Percentiles rank a stretch among this genome's conserved stretches.
Evolutionary conservation across 1,284 basidiomycete genomes (phyloP).

Genomic region (Microbotryomycetes sp.): DNA sequence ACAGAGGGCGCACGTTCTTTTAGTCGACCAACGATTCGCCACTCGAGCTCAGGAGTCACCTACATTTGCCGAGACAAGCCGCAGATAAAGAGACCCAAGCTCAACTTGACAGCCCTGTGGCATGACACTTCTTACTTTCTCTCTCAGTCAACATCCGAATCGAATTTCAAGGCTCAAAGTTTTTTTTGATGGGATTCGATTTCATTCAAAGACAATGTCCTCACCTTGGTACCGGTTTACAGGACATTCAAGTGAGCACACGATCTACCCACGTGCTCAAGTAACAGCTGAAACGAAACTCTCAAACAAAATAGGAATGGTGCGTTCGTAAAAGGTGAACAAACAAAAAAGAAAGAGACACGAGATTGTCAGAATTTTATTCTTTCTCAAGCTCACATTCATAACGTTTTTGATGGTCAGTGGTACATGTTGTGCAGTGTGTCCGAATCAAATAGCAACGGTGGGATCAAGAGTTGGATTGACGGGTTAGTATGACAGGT

Average conservation of each 20-base stretch:
- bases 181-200: not conserved
- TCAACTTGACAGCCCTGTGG: not conserved
- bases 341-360: no score
- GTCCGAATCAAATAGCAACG: slow-evolving; percentile 2
- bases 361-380: not conserved
- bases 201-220: not conserved
- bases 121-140: not conserved
- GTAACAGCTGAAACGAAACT: not conserved
- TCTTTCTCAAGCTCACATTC: not conserved
- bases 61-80: not conserved
- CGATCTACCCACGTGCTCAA: not conserved
- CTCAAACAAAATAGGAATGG: not conserved
- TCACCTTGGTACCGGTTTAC: not conserved
- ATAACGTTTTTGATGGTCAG: slow-evolving; percentile 1
- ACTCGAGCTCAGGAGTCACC: not conserved
- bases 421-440: slow-evolving; percentile 15
- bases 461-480: not conserved
- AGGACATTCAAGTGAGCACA: not conserved
- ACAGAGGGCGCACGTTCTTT: no score
- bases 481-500: not conserved
- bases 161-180: not conserved
- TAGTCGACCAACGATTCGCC: no score
- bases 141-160: not conserved
- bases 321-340: not conserved
- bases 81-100: not conserved